Evolutionary conservation across 2,329 filamentous ascomycete species (phyloP), one percentile per base, ranked within the genome.

Genomic region (Elsinoe arachidis): DNA sequence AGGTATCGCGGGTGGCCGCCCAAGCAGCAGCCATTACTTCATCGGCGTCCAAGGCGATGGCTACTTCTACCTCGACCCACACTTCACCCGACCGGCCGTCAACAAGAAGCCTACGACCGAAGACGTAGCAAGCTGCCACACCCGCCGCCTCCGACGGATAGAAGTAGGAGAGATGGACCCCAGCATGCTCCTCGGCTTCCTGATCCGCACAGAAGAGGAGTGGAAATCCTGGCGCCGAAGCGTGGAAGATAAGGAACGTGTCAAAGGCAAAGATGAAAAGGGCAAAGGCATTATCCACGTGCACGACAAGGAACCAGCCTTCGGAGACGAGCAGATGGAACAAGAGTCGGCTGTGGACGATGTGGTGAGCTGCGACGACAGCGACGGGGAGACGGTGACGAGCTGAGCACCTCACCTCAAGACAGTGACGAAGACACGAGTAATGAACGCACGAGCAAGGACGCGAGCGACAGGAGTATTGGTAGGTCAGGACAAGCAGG

Each of bases 51-150:
- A 88, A 73, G 90, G 86, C 30, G 83, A 86, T 55, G 80, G 85
- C 65, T 84, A 97, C 64, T 97, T 96, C 74, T 99, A 97, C 70
- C 83, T 99, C 14, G 93, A 99, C 65, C 93, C 93, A 1, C 93
- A 99, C 68, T 84, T 85, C 63, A 95, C 92, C 1, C 84, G 91
- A 47, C 81, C 86, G 9, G 82, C 86, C 2, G 76, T 96, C 1
- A 83, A 86, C 0, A 68, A 77, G 0, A 70, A 74, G 5, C 73
- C 82, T 1, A 83, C 83, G 0, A 66, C 76, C 6, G 86, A 88
- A 64, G 90, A 97, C 59, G 70, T 96, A 14, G 81, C 86, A 57
- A 87, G 87, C 0, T 96, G 90, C 67, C 92, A 99, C 69, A 97
- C 91, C 0, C 82, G 88, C 53, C 85, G 92, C 49, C 74, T 99